These are phyloP conservation scores for Dittrichia graveolens DNA, from an alignment of 129 eudicot species.

Conservation along the genomic window DNA sequence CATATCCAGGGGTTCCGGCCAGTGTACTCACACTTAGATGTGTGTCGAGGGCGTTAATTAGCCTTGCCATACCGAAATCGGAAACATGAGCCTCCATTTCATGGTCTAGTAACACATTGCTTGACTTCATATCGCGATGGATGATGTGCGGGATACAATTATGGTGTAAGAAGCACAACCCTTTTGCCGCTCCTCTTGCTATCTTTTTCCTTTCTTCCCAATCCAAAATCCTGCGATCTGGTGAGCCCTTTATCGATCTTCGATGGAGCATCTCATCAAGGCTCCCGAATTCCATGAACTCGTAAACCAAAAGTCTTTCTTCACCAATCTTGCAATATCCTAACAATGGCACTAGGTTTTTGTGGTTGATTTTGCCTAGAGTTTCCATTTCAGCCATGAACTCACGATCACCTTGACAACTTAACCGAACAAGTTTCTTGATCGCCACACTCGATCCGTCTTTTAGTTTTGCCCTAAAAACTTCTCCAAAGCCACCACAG, in stretches of 20 bases:
- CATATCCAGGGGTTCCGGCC: conserved; percentile 91
- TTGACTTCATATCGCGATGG: conserved; percentile 91
- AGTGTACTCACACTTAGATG: conserved; percentile 81
- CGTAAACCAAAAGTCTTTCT: conserved; percentile 75
- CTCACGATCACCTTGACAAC: conserved; percentile 84
- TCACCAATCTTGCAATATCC: conserved; percentile 86
- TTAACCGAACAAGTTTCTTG: conserved; percentile 74
- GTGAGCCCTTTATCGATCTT: conserved; percentile 32
- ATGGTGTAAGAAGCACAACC: conserved; percentile 81
- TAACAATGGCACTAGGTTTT: conserved; percentile 70
- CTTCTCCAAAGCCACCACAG: conserved; percentile 90
- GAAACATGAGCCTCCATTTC: conserved; percentile 89
- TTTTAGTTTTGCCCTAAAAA: conserved; percentile 68
- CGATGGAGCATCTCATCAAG: conserved; percentile 86
- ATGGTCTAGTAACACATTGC: conserved; percentile 74
- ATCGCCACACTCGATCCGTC: conserved; percentile 86
- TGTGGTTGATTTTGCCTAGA: conserved; percentile 80
- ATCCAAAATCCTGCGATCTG: conserved; percentile 38
- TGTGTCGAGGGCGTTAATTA: conserved; percentile 81
- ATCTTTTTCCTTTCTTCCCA: conserved; percentile 85
- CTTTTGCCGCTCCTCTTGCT: conserved; percentile 78
- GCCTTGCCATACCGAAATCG: conserved; percentile 91
- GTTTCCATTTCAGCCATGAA: conserved; percentile 96
- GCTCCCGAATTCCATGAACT: conserved; percentile 84
- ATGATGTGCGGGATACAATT: conserved; percentile 87